Percentiles rank a stretch among this genome's conserved stretches.
These are phyloP conservation scores for Metarhizium anisopliae DNA, from an alignment of 2,329 filamentous ascomycete genomes.

Conservation along the genomic window DNA sequence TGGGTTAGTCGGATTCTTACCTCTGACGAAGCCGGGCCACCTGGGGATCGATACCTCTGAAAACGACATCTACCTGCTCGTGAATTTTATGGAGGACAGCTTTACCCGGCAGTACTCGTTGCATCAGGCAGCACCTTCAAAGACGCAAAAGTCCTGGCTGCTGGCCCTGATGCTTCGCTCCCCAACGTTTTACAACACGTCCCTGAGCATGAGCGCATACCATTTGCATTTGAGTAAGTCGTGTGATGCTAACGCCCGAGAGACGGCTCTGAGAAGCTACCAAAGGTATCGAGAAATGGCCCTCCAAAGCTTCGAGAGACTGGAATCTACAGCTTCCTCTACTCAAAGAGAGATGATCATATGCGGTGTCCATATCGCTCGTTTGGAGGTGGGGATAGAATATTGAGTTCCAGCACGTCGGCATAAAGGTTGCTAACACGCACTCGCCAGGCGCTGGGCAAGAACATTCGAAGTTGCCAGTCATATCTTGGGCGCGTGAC, in stretches of 20 bases:
- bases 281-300: neutral
- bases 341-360: neutral
- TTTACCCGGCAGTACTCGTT: neutral
- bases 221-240: neutral
- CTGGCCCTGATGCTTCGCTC: conserved; percentile 1
- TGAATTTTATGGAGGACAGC: neutral
- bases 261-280: neutral
- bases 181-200: neutral
- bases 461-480: neutral
- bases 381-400: neutral
- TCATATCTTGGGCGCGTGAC: neutral
- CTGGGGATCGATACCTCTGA: neutral
- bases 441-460: neutral
- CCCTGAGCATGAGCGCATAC: conserved; percentile 2
- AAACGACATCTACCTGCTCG: neutral
- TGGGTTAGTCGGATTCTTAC: neutral
- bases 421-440: neutral
- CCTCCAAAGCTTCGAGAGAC: neutral
- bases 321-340: neutral
- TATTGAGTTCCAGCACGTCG: neutral
- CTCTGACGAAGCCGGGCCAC: neutral
- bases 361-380: neutral
- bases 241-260: neutral
- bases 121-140: neutral
- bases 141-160: neutral